Evolutionary conservation across 192 early-diverging fungal species (phyloP).

Genomic region (Umbelopsis vinacea): DNA sequence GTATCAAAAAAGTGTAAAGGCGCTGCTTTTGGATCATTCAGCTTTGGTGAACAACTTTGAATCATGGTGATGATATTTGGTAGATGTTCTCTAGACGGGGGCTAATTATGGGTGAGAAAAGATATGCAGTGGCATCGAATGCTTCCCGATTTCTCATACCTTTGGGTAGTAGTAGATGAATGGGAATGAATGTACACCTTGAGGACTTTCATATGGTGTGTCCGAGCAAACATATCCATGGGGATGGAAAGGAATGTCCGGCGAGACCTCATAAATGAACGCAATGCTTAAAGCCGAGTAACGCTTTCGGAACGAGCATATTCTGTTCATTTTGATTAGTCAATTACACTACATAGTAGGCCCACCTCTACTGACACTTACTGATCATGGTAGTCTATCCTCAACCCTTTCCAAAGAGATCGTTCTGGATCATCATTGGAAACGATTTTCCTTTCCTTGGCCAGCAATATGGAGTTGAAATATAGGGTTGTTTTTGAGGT

Average conservation of each 20-base stretch:
- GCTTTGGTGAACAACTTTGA: slow-evolving; percentile 44
- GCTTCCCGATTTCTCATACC: slow-evolving; percentile 28
- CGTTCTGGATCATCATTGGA: slow-evolving; percentile 44
- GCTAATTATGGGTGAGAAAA: slow-evolving; percentile 28
- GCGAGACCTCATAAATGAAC: slow-evolving; percentile 49
- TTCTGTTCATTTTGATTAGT: slow-evolving; percentile 29
- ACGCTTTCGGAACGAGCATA: slow-evolving; percentile 49
- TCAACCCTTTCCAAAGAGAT: slow-evolving; percentile 49
- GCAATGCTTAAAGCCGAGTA: slow-evolving; percentile 48
- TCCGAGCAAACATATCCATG: slow-evolving; percentile 47
- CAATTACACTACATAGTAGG: not conserved
- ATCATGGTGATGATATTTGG: slow-evolving; percentile 61
- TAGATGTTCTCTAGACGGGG: slow-evolving; percentile 52
- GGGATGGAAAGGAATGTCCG: slow-evolving; percentile 43
- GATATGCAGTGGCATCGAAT: not conserved
- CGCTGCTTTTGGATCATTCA: slow-evolving; percentile 39
- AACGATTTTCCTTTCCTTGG: slow-evolving; percentile 46
- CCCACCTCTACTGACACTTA: slow-evolving; percentile 26
- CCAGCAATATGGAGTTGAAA: slow-evolving; percentile 50
- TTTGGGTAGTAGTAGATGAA: slow-evolving; percentile 58
- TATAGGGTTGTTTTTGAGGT: slow-evolving; percentile 57
- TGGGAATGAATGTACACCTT: slow-evolving; percentile 57
- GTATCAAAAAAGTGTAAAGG: slow-evolving; percentile 54
- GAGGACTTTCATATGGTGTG: slow-evolving; percentile 52
- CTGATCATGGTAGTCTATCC: slow-evolving; percentile 51